phyloP scores from a whole-genome alignment of 2,329 filamentous ascomycete genomes.

The Phaeophleospora eucalypticola region DNA sequence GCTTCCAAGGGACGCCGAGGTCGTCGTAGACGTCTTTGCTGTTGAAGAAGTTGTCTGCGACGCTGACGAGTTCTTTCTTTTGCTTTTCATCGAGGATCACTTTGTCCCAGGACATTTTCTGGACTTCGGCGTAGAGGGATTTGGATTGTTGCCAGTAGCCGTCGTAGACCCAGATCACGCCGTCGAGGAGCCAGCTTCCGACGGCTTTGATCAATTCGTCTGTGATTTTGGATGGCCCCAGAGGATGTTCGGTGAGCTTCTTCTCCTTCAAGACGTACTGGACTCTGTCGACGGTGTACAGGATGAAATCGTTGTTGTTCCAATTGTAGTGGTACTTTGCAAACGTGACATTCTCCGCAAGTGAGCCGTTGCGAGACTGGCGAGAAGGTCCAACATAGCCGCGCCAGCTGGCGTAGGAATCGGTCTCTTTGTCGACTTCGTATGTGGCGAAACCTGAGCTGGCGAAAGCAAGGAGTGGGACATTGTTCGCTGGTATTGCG shows the following conservation, averaged over 20 bases:
- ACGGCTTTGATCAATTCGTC: conserved; percentile 37
- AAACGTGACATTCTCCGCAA: conserved; percentile 39
- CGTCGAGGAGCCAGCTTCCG: conserved; percentile 23
- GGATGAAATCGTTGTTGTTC: conserved; percentile 37
- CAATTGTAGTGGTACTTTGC: conserved; percentile 40
- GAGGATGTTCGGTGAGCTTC: conserved; percentile 28
- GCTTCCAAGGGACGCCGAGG: conserved; percentile 46
- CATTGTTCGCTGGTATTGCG: conserved; percentile 34
- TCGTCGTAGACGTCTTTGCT: conserved; percentile 38
- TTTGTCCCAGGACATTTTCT: conserved; percentile 43
- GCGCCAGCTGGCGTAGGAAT: conserved; percentile 37
- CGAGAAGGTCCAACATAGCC: conserved; percentile 33
- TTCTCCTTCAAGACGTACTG: conserved; percentile 42
- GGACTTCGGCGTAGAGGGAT: conserved; percentile 37
- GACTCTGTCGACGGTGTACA: conserved; percentile 35
- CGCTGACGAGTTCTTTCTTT: conserved; percentile 40
- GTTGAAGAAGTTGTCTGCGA: conserved; percentile 41
- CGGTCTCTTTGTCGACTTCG: conserved; percentile 36
- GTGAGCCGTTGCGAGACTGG: conserved; percentile 28
- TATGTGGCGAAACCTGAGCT: conserved; percentile 39
- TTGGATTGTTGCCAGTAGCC: conserved; percentile 39
- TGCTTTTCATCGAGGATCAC: conserved; percentile 45
- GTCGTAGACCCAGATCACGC: conserved; percentile 44
- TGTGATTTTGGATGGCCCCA: conserved; percentile 34
- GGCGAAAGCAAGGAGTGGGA: conserved; percentile 40